Conservation (phyloP, 192 early-diverging fungal species). For the Podila epigama region DNA sequence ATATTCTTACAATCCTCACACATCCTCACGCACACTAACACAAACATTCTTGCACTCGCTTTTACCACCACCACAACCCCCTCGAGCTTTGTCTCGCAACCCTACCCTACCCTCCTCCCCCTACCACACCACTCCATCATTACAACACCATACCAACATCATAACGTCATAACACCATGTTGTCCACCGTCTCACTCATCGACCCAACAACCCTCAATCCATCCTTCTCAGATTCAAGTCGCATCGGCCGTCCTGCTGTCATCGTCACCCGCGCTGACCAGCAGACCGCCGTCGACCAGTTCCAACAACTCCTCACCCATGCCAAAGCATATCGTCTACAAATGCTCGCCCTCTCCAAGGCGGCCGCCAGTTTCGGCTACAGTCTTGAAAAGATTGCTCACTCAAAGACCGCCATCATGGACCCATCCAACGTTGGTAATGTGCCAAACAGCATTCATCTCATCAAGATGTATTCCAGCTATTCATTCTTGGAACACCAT, state of each 20-base stretch:
- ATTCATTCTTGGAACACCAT: background rate
- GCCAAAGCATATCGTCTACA: slow-evolving; percentile 57
- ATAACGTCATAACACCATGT: too few relatives aligned
- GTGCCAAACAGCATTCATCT: background rate
- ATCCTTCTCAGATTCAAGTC: slow-evolving; percentile 43
- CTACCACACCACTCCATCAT: too few relatives aligned
- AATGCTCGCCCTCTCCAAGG: slow-evolving; percentile 51
- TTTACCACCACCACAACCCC: too few relatives aligned
- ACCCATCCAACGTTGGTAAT: slow-evolving; percentile 38
- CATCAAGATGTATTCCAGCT: too few relatives aligned
- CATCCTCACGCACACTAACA: too few relatives aligned
- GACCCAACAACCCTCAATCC: slow-evolving; percentile 43
- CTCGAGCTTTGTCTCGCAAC: too few relatives aligned
- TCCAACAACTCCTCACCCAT: slow-evolving; percentile 45
- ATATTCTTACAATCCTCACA: too few relatives aligned
- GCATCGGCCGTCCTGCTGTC: slow-evolving; percentile 30
- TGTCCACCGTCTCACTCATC: slow-evolving; percentile 46
- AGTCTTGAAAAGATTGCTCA: slow-evolving; percentile 56
- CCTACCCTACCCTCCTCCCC: too few relatives aligned
- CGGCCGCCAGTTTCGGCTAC: slow-evolving; percentile 57
- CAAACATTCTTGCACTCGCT: too few relatives aligned
- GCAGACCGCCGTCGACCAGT: slow-evolving; percentile 45
- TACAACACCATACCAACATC: too few relatives aligned
- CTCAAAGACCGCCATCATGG: slow-evolving; percentile 50
- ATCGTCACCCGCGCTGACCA: slow-evolving; percentile 52